These are phyloP conservation scores for Primulina tabacum DNA, from an alignment of 257 asterid genomes.

Conservation along the genomic window DNA sequence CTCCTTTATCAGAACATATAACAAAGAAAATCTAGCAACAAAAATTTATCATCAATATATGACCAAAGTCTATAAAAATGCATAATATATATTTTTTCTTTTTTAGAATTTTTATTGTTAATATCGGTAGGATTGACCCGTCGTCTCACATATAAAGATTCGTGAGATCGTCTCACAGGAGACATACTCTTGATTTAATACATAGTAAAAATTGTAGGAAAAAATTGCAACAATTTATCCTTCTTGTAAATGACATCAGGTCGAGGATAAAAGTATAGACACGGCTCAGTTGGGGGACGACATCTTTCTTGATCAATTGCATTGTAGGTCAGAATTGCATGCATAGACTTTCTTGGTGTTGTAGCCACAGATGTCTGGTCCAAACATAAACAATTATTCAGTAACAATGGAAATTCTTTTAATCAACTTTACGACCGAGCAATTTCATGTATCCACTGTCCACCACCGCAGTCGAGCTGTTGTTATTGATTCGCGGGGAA, in stretches of 20 bases:
- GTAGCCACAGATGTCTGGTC: constrained; percentile 95
- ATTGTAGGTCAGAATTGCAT: constrained; percentile 71
- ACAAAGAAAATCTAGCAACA: too few species aligned
- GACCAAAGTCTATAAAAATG: too few species aligned
- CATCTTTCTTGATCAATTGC: constrained; percentile 84
- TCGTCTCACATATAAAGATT: too few species aligned
- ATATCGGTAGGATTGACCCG: too few species aligned
- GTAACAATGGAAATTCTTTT: constrained; percentile 77
- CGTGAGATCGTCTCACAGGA: too few species aligned
- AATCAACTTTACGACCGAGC: constrained; percentile 80
- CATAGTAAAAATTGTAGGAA: too few species aligned
- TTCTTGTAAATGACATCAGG: constrained; percentile 98
- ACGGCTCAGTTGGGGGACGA: constrained; percentile 85
- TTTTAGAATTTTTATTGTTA: too few species aligned
- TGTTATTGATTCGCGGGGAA: constrained; percentile 95
- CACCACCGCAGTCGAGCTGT: constrained; percentile 99
- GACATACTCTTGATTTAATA: too few species aligned
- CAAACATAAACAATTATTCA: constrained; percentile 60
- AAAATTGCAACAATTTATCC: neutral
- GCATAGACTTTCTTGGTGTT: constrained; percentile 64
- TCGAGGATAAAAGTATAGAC: constrained; percentile 89
- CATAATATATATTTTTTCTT: too few species aligned
- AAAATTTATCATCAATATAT: too few species aligned
- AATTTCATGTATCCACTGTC: constrained; percentile 99
- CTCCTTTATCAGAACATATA: too few species aligned